Evolutionary conservation across 176 grass and related monocot genomes (phyloP).

Genomic region (Cocos nucifera): DNA sequence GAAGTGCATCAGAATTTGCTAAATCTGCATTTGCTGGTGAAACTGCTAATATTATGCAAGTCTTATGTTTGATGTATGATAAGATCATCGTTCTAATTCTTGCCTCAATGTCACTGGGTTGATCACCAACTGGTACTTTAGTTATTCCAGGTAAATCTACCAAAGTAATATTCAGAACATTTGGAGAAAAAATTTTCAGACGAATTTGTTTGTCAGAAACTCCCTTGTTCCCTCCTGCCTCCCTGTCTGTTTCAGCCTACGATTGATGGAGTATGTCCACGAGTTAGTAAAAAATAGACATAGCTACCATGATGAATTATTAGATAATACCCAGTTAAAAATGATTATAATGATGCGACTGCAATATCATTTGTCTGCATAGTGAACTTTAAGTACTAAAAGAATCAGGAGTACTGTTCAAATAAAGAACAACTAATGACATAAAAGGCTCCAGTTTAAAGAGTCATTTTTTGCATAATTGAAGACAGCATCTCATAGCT

Average conservation of each 20-base stretch:
- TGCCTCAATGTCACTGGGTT: slow-evolving; percentile 95
- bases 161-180: slow-evolving; percentile 95
- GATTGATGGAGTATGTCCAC: neutral
- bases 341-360: too few species aligned
- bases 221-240: slow-evolving; percentile 83
- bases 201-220: slow-evolving; percentile 93
- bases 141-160: slow-evolving; percentile 98
- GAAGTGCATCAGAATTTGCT: slow-evolving; percentile 95
- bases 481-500: too few species aligned
- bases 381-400: too few species aligned
- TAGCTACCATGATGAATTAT: too few species aligned
- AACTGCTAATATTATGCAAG: slow-evolving; percentile 95
- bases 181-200: slow-evolving; percentile 93
- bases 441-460: too few species aligned
- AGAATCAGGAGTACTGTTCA: too few species aligned
- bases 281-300: too few species aligned
- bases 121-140: slow-evolving; percentile 96
- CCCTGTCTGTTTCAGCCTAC: slow-evolving; percentile 84
- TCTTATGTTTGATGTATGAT: slow-evolving; percentile 93
- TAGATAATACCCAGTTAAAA: too few species aligned
- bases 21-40: slow-evolving; percentile 98
- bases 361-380: too few species aligned
- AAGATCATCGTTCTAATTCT: slow-evolving; percentile 98
- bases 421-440: too few species aligned
- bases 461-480: too few species aligned